These are phyloP conservation scores for Salix dunnii DNA, from an alignment of 345 rosid genomes.

Conservation along the genomic window DNA sequence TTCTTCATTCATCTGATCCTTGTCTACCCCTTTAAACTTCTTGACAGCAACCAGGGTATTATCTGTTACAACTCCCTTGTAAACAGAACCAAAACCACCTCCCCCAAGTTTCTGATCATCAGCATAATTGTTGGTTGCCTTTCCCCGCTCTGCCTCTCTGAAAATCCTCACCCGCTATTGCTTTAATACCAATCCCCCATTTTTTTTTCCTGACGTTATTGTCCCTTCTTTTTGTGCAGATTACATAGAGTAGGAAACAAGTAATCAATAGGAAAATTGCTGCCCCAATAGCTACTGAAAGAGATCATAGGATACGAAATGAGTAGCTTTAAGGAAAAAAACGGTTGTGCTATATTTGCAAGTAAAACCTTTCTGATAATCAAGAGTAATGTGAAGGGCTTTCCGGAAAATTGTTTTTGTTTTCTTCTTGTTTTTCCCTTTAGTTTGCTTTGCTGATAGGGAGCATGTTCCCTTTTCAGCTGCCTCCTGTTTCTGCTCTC, in stretches of 20 bases:
- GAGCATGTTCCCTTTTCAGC: too few species aligned
- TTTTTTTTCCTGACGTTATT: slow-evolving; percentile 13
- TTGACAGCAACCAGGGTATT: slow-evolving; percentile 11
- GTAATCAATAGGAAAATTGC: not conserved
- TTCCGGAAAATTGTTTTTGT: too few species aligned
- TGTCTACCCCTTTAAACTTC: slow-evolving; percentile 18
- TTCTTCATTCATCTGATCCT: slow-evolving; percentile 17
- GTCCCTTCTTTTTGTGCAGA: slow-evolving; percentile 14
- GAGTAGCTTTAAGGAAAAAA: too few species aligned
- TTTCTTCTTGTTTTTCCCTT: too few species aligned
- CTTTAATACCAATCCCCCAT: slow-evolving; percentile 28
- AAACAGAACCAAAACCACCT: slow-evolving; percentile 34
- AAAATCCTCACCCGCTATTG: slow-evolving; percentile 32
- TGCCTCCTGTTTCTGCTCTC: too few species aligned
- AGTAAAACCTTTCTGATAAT: too few species aligned
- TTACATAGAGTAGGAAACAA: not conserved
- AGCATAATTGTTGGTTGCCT: slow-evolving; percentile 29
- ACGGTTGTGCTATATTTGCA: too few species aligned
- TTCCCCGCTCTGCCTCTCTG: slow-evolving; percentile 21
- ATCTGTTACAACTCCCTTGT: slow-evolving; percentile 23
- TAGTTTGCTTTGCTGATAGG: too few species aligned
- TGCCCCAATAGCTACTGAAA: slow-evolving; percentile 7
- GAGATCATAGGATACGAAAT: too few species aligned
- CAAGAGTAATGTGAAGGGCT: too few species aligned
- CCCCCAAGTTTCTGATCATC: slow-evolving; percentile 9